These are phyloP conservation scores for Cystobasidium ongulense DNA, from an alignment of 768 basidiomycete species.

Conservation along the genomic window DNA sequence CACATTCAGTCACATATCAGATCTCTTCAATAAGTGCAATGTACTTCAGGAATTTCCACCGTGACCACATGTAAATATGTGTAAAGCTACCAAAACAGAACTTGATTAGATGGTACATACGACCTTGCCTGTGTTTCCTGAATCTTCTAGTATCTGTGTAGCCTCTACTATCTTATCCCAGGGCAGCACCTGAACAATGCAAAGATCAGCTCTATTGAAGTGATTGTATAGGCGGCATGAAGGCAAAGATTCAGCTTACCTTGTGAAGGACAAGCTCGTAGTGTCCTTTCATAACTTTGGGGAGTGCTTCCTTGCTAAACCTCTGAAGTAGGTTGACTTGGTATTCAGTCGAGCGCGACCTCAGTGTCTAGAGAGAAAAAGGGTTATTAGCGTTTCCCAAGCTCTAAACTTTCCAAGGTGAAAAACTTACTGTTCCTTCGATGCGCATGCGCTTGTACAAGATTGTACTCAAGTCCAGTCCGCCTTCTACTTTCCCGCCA, in stretches of 20 bases:
- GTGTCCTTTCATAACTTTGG: constrained; percentile 18
- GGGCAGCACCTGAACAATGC: neutral
- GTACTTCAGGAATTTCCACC: no score
- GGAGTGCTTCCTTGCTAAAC: constrained; percentile 18
- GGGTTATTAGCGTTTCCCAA: no score
- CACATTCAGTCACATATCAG: no score
- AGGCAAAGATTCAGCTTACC: neutral
- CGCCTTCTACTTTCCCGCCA: neutral
- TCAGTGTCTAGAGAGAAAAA: constrained; percentile 2
- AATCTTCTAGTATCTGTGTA: constrained; percentile 2
- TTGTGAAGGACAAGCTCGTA: constrained; percentile 26
- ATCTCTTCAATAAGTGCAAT: no score
- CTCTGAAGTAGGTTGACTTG: constrained; percentile 12
- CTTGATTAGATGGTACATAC: constrained; percentile 13
- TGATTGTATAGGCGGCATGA: no score
- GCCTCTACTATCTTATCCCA: constrained; percentile 24
- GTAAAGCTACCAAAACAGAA: neutral
- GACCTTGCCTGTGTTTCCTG: constrained; percentile 13
- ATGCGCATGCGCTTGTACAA: constrained; percentile 27
- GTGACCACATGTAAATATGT: no score
- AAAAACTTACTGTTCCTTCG: constrained; percentile 22
- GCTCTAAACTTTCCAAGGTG: no score
- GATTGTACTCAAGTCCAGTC: neutral
- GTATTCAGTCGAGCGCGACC: constrained; percentile 11
- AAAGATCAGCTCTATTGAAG: no score